phyloP scores from a whole-genome alignment of 2,329 filamentous ascomycete genomes.

The Aspergillus costaricaensis region DNA sequence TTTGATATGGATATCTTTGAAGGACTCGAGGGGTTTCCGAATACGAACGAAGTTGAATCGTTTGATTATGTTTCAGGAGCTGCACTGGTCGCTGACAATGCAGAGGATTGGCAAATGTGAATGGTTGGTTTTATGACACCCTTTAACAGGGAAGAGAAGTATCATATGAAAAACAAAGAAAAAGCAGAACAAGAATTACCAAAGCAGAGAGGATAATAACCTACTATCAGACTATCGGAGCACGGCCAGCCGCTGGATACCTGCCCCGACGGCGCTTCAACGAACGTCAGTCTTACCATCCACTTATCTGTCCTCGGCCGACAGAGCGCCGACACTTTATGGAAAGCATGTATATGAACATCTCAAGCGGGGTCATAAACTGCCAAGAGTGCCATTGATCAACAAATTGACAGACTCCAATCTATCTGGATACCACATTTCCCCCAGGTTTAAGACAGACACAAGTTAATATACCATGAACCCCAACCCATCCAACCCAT shows the following conservation, averaged over 20 bases:
- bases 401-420: too few species aligned
- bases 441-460: background rate
- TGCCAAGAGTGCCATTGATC: too few species aligned
- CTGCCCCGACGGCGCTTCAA: background rate
- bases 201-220: too few species aligned
- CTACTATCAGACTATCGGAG: background rate
- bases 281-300: background rate
- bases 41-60: constrained; percentile 12
- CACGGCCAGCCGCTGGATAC: background rate
- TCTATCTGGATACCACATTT: too few species aligned
- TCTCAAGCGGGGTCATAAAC: too few species aligned
- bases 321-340: too few species aligned
- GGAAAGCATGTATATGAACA: too few species aligned
- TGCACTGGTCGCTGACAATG: background rate
- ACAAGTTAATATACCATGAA: background rate
- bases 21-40: constrained; percentile 17
- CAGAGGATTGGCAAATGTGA: background rate
- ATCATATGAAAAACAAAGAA: too few species aligned
- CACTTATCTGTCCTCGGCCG: too few species aligned
- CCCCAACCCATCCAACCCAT: background rate
- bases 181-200: too few species aligned
- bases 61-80: constrained; percentile 11
- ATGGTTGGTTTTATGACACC: too few species aligned
- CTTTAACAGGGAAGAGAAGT: too few species aligned
- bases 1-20: constrained; percentile 19